Conservation (phyloP, 306 rosid genomes). For the Pyrus pyrifolia region DNA sequence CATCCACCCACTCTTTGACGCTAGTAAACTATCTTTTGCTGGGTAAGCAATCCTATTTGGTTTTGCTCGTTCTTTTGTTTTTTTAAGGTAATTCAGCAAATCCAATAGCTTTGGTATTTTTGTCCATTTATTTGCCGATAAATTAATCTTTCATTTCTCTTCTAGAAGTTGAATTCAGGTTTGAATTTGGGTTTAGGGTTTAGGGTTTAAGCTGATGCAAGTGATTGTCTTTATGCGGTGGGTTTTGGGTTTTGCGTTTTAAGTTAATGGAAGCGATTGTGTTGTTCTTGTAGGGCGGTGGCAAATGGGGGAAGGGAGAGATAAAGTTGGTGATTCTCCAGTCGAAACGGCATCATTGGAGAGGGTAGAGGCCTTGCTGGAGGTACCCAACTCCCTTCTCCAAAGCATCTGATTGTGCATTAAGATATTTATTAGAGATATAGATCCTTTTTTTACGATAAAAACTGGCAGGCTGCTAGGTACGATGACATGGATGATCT, state of each 20-base stretch:
- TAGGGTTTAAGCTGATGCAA: neutral
- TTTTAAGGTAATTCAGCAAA: too few relatives aligned
- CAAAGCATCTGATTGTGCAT: neutral
- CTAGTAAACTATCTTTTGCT: too few relatives aligned
- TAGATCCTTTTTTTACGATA: neutral
- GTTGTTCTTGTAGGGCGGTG: neutral
- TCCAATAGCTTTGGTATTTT: too few relatives aligned
- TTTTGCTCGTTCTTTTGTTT: too few relatives aligned
- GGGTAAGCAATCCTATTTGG: too few relatives aligned
- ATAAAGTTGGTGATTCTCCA: constrained; percentile 8
- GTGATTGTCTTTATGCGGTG: neutral
- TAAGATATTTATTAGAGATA: neutral
- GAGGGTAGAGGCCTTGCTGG: constrained; percentile 48
- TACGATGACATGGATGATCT: constrained; percentile 62
- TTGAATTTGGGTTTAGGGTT: too few relatives aligned
- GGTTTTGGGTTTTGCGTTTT: neutral
- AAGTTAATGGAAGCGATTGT: neutral
- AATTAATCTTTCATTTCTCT: too few relatives aligned
- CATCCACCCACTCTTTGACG: too few relatives aligned
- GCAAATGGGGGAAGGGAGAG: constrained; percentile 36
- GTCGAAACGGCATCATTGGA: constrained; percentile 18
- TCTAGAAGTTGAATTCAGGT: too few relatives aligned
- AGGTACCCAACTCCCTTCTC: constrained; percentile 21
- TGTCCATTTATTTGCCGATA: too few relatives aligned
- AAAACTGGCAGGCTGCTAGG: constrained; percentile 57